Evolutionary conservation across 2,329 filamentous ascomycete species (phyloP).

Genomic region (Colletotrichum nymphaeae): DNA sequence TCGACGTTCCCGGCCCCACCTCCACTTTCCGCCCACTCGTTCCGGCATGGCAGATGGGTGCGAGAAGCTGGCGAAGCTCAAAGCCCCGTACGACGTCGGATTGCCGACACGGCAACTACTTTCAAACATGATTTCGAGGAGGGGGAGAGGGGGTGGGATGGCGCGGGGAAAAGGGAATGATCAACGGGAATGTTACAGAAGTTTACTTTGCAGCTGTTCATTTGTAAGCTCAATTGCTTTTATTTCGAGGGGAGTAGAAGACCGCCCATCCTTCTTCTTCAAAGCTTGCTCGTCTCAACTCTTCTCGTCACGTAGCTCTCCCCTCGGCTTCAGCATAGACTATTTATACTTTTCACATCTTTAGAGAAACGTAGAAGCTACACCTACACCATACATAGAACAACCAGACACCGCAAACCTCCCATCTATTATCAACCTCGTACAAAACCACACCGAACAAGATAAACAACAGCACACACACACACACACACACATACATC

Average conservation of each 20-base stretch:
- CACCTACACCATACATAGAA: neutral
- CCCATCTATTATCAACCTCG: no score
- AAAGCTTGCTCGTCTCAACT: neutral
- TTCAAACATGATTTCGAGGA: neutral
- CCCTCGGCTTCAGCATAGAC: neutral
- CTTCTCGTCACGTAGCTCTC: neutral
- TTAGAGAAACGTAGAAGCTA: neutral
- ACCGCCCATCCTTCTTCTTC: neutral
- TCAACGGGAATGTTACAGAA: neutral
- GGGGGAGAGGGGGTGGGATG: neutral
- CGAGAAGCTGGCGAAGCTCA: no score
- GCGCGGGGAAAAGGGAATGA: neutral
- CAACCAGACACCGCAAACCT: no score
- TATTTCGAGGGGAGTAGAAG: constrained; percentile 5
- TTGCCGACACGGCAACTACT: constrained; percentile 22
- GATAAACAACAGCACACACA: neutral
- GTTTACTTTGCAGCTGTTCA: neutral
- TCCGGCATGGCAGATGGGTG: no score
- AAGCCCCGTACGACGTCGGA: constrained; percentile 1
- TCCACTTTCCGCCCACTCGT: constrained; percentile 25
- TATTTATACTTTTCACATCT: neutral
- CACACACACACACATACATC: no score
- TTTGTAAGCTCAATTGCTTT: neutral
- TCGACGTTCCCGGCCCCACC: constrained; percentile 23
- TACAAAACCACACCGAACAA: neutral